Evolutionary conservation across 768 basidiomycete species (phyloP), one percentile per base, ranked within the genome.

Genomic region (Termitomyces sp.): DNA sequence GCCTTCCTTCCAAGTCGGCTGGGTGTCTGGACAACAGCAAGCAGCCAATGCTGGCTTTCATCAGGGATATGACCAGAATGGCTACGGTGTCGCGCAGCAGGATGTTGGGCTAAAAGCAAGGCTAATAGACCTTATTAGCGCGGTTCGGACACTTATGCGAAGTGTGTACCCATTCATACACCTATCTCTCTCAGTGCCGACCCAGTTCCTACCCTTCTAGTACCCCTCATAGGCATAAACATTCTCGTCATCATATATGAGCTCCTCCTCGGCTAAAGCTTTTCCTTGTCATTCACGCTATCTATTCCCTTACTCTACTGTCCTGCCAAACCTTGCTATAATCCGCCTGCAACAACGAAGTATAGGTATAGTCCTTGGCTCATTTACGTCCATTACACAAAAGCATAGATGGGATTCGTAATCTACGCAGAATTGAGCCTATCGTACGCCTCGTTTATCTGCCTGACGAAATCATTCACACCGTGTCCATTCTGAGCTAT

Each of bases 121-220:
- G 65, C 70, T 98, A 58, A 84, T 98, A 68, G 91, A 91, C 75
- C 83, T 99, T 64, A 97, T 98, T 60, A 84, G 89, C 64, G 96
- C 96, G 37, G 94, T 98, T 58, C 80, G 96, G 73, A 98, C 96
- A 45, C 79, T 99, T 64, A 92, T 98, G 91, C 85, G 96, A 71
- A 94, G 96, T 99, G 70, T 77, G 95, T 85, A 41, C 9, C 50
- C n/a, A n/a, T 17, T 27, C 25, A 17, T 28, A 28, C 52, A 37
- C 37, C 57, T 51, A 46, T 44, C 54, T 52, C 54, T 52, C 12
- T 53, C 48, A 74, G 11, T 55, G 5, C 43, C 25, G 16, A 43
- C 44, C 47, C 49, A 23, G 16, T 53, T 56, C 52, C 44, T 35
- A 55, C 48, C 50, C 30, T 63, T 63, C 21, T 59, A 98, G 95